phyloP scores from a whole-genome alignment of 2,329 filamentous ascomycete species.

The Didymella pomorum region DNA sequence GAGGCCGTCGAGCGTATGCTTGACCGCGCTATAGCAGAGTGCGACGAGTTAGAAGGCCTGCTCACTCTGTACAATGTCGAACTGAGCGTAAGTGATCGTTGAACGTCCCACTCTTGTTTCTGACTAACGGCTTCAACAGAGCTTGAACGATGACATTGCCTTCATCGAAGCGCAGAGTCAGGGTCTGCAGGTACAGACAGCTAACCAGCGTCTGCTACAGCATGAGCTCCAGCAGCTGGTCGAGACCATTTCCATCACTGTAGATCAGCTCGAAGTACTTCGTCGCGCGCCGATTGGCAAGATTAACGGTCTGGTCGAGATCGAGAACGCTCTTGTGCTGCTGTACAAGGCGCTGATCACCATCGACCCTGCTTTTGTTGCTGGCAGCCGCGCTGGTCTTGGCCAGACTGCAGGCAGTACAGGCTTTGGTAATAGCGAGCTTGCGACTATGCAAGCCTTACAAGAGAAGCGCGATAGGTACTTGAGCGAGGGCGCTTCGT shows the following conservation, averaged over 20 bases:
- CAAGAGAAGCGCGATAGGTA: constrained; percentile 96
- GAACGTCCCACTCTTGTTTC: too few species aligned
- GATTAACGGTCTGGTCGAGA: constrained; percentile 73
- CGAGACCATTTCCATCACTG: constrained; percentile 87
- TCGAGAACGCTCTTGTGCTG: constrained; percentile 78
- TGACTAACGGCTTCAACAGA: constrained; percentile 62
- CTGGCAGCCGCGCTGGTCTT: constrained; percentile 53
- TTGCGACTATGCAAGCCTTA: constrained; percentile 88
- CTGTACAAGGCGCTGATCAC: constrained; percentile 93
- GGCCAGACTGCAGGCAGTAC: constrained; percentile 51
- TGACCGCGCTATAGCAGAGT: constrained; percentile 90
- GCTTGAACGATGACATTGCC: constrained; percentile 91
- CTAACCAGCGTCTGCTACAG: constrained; percentile 93
- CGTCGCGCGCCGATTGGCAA: constrained; percentile 77
- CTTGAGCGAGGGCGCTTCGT: constrained; percentile 74
- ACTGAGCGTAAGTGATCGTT: constrained; percentile 71
- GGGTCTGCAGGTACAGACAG: constrained; percentile 94
- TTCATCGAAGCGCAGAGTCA: constrained; percentile 98
- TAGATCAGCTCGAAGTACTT: constrained; percentile 76
- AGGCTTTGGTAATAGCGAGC: constrained; percentile 75
- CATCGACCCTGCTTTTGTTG: constrained; percentile 82
- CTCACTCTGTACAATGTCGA: constrained; percentile 95
- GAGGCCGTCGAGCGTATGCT: constrained; percentile 85
- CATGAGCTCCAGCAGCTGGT: constrained; percentile 89
- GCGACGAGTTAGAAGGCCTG: constrained; percentile 93